Conservation (phyloP, 2,329 filamentous ascomycete genomes). For the Dactylellina drechsleri region DNA sequence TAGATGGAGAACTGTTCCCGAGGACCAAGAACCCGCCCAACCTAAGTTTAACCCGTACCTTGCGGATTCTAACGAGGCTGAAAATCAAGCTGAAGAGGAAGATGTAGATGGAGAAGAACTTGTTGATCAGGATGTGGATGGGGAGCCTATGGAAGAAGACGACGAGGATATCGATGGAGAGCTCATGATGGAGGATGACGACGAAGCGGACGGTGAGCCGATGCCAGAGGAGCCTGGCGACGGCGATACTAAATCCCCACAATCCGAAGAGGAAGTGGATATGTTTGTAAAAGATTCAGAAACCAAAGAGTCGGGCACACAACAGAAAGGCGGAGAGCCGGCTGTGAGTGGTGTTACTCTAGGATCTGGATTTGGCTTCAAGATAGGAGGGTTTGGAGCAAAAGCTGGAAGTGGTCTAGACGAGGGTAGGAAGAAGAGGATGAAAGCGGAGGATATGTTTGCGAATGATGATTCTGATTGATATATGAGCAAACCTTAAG, state of each 20-base stretch:
- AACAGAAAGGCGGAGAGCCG: conserved; percentile 55
- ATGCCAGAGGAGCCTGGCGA: conserved; percentile 65
- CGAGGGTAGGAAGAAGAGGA: conserved; percentile 68
- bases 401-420: conserved; percentile 59
- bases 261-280: conserved; percentile 63
- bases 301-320: conserved; percentile 55
- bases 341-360: conserved; percentile 50
- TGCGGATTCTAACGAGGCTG: conserved; percentile 62
- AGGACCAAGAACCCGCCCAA: conserved; percentile 60
- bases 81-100: conserved; percentile 65
- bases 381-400: conserved; percentile 52
- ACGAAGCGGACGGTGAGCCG: conserved; percentile 62
- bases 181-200: conserved; percentile 59
- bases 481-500: background rate
- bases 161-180: conserved; percentile 61
- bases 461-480: conserved; percentile 72
- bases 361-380: conserved; percentile 58
- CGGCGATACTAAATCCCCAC: conserved; percentile 63
- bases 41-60: conserved; percentile 62
- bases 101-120: conserved; percentile 58
- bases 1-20: conserved; percentile 40
- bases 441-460: conserved; percentile 87
- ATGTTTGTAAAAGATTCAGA: conserved; percentile 59
- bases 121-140: conserved; percentile 57
- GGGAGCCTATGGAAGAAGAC: conserved; percentile 58